phyloP scores from a whole-genome alignment of 176 grass and related monocot genomes.

The Tillandsia leiboldiana region DNA sequence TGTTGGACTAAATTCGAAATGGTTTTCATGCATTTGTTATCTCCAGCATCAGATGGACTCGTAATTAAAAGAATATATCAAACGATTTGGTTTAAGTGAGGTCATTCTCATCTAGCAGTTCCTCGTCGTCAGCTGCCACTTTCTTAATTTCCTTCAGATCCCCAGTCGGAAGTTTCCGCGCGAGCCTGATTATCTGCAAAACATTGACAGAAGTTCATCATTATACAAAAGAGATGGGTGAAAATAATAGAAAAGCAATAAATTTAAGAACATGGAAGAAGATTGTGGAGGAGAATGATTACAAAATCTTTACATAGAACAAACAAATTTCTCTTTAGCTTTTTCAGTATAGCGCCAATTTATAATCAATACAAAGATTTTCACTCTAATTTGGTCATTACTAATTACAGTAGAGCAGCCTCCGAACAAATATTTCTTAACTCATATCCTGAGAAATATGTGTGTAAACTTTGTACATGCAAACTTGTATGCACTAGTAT shows the following conservation, averaged over 20 bases:
- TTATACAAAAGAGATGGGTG: background rate
- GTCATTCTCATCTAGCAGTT: slow-evolving; percentile 73
- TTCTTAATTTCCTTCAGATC: slow-evolving; percentile 65
- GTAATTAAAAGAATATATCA: background rate
- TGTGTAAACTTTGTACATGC: too few relatives aligned
- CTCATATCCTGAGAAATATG: too few relatives aligned
- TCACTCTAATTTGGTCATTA: too few relatives aligned
- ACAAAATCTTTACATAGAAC: too few relatives aligned
- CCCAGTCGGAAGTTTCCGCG: slow-evolving; percentile 78
- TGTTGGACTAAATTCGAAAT: background rate
- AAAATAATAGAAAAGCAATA: slow-evolving; percentile 7
- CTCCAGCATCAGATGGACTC: background rate
- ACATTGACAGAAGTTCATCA: background rate
- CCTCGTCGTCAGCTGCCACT: slow-evolving; percentile 29
- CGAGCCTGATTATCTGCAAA: slow-evolving; percentile 76
- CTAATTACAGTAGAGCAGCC: too few relatives aligned
- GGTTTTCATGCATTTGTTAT: background rate
- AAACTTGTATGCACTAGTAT: too few relatives aligned
- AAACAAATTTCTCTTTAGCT: too few relatives aligned
- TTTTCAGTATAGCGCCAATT: too few relatives aligned
- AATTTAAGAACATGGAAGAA: too few relatives aligned
- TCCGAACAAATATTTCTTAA: too few relatives aligned
- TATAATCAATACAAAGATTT: too few relatives aligned
- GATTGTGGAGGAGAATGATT: too few relatives aligned
- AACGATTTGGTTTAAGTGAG: slow-evolving; percentile 46